These are phyloP conservation scores for Suillus americanus DNA, from an alignment of 768 basidiomycete species.

Conservation along the genomic window DNA sequence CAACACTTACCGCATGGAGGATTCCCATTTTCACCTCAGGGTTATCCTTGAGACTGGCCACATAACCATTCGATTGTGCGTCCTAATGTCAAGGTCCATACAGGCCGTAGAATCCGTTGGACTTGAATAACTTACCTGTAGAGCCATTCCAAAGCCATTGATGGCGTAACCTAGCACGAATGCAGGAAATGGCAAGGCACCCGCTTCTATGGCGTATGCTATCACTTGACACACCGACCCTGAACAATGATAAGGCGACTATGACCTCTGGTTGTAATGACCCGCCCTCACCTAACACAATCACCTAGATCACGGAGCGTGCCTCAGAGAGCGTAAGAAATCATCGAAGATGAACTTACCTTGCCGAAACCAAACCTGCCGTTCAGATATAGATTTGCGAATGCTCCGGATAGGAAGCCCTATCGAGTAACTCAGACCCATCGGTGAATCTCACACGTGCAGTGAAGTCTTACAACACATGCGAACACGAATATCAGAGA, in stretches of 20 bases:
- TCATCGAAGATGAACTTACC: slow-evolving; percentile 12
- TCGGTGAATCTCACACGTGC: neutral
- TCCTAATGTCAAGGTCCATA: slow-evolving; percentile 28
- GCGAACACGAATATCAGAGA: slow-evolving; percentile 57
- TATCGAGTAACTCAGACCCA: slow-evolving; percentile 4
- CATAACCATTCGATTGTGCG: slow-evolving; percentile 48
- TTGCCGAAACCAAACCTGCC: slow-evolving; percentile 35
- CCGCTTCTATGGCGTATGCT: slow-evolving; percentile 36
- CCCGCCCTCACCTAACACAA: slow-evolving; percentile 24
- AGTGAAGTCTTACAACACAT: slow-evolving; percentile 35
- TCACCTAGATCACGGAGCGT: slow-evolving; percentile 16
- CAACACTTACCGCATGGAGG: slow-evolving; percentile 37
- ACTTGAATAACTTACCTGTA: slow-evolving; percentile 37
- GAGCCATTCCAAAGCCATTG: slow-evolving; percentile 45
- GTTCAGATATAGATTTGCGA: slow-evolving; percentile 29
- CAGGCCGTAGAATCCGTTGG: neutral
- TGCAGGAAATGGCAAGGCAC: slow-evolving; percentile 45
- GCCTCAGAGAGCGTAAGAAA: neutral
- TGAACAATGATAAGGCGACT: slow-evolving; percentile 5
- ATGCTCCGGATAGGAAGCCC: slow-evolving; percentile 35
- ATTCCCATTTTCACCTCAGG: slow-evolving; percentile 41
- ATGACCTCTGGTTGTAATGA: neutral
- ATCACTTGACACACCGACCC: slow-evolving; percentile 31
- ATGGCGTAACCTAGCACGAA: slow-evolving; percentile 42
- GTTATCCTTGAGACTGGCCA: slow-evolving; percentile 39